Conservation (phyloP, 2,329 filamentous ascomycete genomes). For the Mollisiaceae sp. region DNA sequence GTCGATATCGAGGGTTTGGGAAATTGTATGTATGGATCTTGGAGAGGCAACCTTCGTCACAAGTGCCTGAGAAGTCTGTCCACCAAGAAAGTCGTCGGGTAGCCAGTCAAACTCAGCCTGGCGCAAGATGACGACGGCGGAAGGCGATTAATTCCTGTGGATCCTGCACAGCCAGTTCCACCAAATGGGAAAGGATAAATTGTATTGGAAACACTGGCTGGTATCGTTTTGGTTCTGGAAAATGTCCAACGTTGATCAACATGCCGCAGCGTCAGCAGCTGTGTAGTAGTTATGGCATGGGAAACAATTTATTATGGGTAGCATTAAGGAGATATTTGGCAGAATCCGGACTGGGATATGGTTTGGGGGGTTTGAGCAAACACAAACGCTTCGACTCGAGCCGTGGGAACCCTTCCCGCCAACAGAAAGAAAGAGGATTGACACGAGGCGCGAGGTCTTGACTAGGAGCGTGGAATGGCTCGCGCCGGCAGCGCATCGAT, state of each 20-base stretch:
- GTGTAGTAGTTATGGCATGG: not conserved
- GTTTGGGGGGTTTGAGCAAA: constrained; percentile 10
- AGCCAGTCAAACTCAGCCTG: constrained; percentile 4
- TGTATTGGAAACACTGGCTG: constrained; percentile 3
- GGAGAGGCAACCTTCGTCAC: constrained; percentile 11
- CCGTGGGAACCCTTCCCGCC: constrained; percentile 26
- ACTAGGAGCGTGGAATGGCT: constrained; percentile 1
- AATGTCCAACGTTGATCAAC: not conserved
- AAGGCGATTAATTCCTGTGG: constrained; percentile 25
- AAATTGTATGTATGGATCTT: constrained; percentile 22
- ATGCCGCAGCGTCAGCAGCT: not conserved
- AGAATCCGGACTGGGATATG: constrained; percentile 18
- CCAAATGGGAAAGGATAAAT: constrained; percentile 1
- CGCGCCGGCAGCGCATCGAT: constrained; percentile 6
- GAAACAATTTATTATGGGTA: not conserved
- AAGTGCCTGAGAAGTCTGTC: constrained; percentile 15
- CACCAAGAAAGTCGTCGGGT: not conserved
- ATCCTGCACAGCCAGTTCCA: constrained; percentile 12
- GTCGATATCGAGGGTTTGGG: constrained; percentile 32
- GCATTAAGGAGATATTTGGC: constrained; percentile 7
- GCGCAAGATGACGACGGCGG: constrained; percentile 30
- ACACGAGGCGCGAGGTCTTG: constrained; percentile 32
- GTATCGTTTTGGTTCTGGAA: constrained; percentile 1
- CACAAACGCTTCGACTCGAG: constrained; percentile 18
- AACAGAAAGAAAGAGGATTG: constrained; percentile 33